Evolutionary conservation across 140 eudicot species (phyloP).

Genomic region (Artemisia princeps): DNA sequence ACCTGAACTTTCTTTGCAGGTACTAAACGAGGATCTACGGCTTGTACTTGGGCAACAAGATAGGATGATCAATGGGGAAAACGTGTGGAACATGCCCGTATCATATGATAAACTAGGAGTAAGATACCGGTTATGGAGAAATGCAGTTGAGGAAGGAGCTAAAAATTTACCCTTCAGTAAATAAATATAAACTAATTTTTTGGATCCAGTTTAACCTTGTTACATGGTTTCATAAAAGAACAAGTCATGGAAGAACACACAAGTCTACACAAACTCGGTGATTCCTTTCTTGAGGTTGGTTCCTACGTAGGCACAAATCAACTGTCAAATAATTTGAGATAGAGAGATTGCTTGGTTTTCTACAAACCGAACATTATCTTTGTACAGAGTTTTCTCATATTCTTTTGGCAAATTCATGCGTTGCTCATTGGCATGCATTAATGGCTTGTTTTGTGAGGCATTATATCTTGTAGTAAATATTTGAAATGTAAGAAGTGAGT

Average conservation of each 20-base stretch:
- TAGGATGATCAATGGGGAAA: conserved; percentile 78
- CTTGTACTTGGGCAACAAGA: conserved; percentile 96
- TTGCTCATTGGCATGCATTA: conserved; percentile 16
- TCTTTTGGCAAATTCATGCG: conserved; percentile 17
- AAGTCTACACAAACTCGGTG: not conserved
- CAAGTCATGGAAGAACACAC: conserved; percentile 16
- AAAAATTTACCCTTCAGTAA: conserved; percentile 41
- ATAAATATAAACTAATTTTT: conserved; percentile 36
- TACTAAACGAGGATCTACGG: conserved; percentile 80
- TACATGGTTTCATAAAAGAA: conserved; percentile 15
- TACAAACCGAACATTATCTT: conserved; percentile 10
- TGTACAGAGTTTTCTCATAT: conserved; percentile 27
- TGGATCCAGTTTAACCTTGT: conserved; percentile 24
- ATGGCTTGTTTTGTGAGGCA: conserved; percentile 15
- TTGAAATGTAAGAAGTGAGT: conserved; percentile 15
- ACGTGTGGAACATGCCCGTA: conserved; percentile 89
- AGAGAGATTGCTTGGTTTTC: conserved; percentile 11
- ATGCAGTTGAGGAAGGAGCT: conserved; percentile 69
- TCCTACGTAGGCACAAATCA: conserved; percentile 5
- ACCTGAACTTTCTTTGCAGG: conserved; percentile 33
- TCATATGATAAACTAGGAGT: conserved; percentile 89
- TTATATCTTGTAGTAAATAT: conserved; percentile 13
- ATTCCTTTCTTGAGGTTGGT: conserved; percentile 13
- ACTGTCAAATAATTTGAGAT: conserved; percentile 26
- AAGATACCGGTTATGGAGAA: conserved; percentile 90